Conservation (phyloP, 2,329 filamentous ascomycete species). For the Ilyonectria destructans region DNA sequence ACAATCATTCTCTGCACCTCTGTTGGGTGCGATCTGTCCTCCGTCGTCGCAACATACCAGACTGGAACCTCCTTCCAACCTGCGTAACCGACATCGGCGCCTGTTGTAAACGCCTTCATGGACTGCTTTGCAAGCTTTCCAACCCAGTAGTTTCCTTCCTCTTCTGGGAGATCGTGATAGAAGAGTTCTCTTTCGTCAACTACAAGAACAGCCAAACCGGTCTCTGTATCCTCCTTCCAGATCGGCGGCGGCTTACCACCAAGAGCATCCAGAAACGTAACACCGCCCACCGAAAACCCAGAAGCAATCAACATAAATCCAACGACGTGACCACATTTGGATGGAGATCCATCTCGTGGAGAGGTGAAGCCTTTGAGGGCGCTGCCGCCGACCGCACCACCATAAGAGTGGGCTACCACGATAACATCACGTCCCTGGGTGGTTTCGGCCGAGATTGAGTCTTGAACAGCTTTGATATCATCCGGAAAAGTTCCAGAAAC, state of each 20-base stretch:
- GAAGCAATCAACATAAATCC: conserved; percentile 63
- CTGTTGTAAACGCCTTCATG: conserved; percentile 62
- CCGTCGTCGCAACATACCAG: conserved; percentile 63
- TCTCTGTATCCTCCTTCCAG: conserved; percentile 58
- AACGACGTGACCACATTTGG: conserved; percentile 56
- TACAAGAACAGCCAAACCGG: conserved; percentile 60
- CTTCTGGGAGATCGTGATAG: conserved; percentile 65
- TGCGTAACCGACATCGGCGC: conserved; percentile 60
- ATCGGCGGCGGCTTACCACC: conserved; percentile 60
- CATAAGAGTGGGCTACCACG: conserved; percentile 66
- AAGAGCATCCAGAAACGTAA: conserved; percentile 59
- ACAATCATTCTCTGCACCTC: conserved; percentile 58
- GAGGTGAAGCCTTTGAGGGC: conserved; percentile 61
- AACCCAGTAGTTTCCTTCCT: conserved; percentile 62
- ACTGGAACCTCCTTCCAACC: conserved; percentile 65
- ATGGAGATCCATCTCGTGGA: conserved; percentile 19
- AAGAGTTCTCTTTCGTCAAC: conserved; percentile 60
- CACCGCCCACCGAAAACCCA: conserved; percentile 58
- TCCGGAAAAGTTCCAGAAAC: conserved; percentile 58
- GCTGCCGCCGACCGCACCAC: conserved; percentile 63
- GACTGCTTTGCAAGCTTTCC: conserved; percentile 59
- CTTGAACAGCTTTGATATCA: conserved; percentile 59
- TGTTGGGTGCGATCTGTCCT: conserved; percentile 60
- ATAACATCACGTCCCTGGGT: conserved; percentile 60
- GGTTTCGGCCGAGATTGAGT: conserved; percentile 56